phyloP scores from a whole-genome alignment of 306 rosid genomes.

The Glycine latifolia region DNA sequence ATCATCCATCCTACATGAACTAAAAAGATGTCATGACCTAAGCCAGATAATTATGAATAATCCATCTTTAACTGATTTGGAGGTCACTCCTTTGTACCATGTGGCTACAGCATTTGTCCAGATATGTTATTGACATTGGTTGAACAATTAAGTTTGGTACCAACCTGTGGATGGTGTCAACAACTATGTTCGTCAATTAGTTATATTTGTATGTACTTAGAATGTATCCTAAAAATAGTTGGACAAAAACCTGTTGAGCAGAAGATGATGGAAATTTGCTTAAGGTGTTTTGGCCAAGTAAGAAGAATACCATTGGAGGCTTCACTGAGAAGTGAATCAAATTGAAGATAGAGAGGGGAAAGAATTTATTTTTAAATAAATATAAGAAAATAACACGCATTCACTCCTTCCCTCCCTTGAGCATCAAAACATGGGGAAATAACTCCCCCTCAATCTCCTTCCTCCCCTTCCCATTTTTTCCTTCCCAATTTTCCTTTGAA shows the following conservation, averaged over 20 bases:
- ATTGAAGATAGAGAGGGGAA: background rate
- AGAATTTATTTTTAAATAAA: background rate
- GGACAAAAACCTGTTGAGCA: background rate
- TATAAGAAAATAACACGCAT: background rate
- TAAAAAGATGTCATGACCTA: background rate
- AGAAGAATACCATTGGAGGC: background rate
- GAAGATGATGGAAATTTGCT: background rate
- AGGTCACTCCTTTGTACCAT: background rate
- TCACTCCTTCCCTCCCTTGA: background rate
- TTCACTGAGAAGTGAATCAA: background rate
- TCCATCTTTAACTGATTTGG: background rate
- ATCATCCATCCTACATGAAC: background rate
- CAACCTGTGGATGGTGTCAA: background rate
- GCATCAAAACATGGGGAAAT: too few species aligned
- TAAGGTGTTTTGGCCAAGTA: background rate
- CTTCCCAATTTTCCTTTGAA: too few species aligned
- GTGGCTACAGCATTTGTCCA: background rate
- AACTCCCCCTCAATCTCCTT: background rate
- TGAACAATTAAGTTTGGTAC: background rate
- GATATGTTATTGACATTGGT: background rate
- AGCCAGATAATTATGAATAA: background rate
- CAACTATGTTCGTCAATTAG: background rate
- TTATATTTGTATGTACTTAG: background rate
- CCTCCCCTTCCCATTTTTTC: too few species aligned
- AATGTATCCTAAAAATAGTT: background rate